Base-by-base conservation (phyloP, 2,329 filamentous ascomycete species). In the Septoria linicola region DNA sequence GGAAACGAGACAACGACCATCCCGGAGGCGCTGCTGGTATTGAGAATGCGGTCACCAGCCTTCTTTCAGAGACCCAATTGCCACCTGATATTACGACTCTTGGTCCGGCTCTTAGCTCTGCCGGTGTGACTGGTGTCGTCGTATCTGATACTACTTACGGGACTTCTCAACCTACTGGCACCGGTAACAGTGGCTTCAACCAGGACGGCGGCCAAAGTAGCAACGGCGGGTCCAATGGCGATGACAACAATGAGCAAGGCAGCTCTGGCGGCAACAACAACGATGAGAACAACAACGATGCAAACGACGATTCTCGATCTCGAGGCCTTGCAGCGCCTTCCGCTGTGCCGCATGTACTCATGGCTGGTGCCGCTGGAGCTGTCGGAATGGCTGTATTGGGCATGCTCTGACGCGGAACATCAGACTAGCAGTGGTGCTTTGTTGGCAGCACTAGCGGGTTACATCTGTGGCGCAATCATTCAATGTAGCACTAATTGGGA, bases 71-170 rank as follows among this genome's bases (percentile, higher is more conserved):
- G 3, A 53, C 51, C 1, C 41, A 30, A 6, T 35, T 53, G 1
- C 45, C 51, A 32, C 39, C 45, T 14, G 34, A 31, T 13, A 13
- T 49, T 4, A 34, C 40, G 6, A 49, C 45, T 5, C 32, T 53
- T 13, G 51, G 37, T 21, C 32, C 32, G 16, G 51, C 51, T 31
- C 41, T 53, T n/a, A 53, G 27, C 41, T 53, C 51, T 25, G 51
- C 51, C 10, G 51, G 51, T 8, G 20, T 53, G 23, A 49, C 51
- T 4, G 51, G 51, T 20, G 39, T 48, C n/a, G 27, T 45, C n/a
- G 27, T 53, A 16, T 42, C 39, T n/a, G 27, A 32, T 8, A 7
- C 40, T 30, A 32, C 21, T 4, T 17, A 31, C 23, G 39, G 20
- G n/a, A 30, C 30, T n/a, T n/a, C 37, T 8, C 30, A 27, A 25